These are phyloP conservation scores for Avicennia marina DNA, from an alignment of 257 asterid genomes.

Conservation along the genomic window DNA sequence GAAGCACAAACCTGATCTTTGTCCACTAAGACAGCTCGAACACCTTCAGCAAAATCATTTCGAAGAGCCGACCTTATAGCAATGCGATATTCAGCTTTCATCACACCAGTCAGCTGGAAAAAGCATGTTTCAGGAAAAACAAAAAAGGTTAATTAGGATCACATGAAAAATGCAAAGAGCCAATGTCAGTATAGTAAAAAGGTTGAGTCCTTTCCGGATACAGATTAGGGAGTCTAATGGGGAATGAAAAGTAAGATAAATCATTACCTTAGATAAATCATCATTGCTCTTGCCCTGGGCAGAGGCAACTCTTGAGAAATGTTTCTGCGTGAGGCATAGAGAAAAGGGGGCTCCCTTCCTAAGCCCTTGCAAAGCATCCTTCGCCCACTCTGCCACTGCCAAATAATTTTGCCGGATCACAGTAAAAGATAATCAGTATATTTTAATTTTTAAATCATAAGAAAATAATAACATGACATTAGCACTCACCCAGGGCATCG, in stretches of 20 bases:
- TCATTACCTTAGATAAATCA: constrained; percentile 58
- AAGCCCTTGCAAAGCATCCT: constrained; percentile 90
- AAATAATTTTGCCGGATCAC: neutral
- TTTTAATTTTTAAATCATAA: constrained; percentile 9
- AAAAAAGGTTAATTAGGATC: neutral
- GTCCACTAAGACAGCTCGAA: constrained; percentile 93
- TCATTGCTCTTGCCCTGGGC: constrained; percentile 48
- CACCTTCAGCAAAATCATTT: constrained; percentile 86
- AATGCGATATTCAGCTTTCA: constrained; percentile 82
- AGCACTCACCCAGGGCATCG: constrained; percentile 65
- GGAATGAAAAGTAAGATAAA: constrained; percentile 15
- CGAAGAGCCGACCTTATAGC: constrained; percentile 75
- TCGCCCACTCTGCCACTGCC: constrained; percentile 96
- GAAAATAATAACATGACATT: neutral
- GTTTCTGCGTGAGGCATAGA: constrained; percentile 67
- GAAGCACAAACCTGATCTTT: constrained; percentile 78
- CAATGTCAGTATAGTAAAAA: too few relatives aligned
- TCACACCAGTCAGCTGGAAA: constrained; percentile 74
- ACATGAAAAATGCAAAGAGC: too few relatives aligned
- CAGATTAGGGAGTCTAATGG: constrained; percentile 1
- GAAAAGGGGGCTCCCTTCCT: constrained; percentile 93
- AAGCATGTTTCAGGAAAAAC: constrained; percentile 17
- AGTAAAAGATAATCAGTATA: constrained; percentile 4
- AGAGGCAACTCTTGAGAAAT: constrained; percentile 72
- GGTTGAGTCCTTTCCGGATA: too few relatives aligned